Evolutionary conservation across 2,329 filamentous ascomycete species (phyloP).

Genomic region (Fusarium dimerum): DNA sequence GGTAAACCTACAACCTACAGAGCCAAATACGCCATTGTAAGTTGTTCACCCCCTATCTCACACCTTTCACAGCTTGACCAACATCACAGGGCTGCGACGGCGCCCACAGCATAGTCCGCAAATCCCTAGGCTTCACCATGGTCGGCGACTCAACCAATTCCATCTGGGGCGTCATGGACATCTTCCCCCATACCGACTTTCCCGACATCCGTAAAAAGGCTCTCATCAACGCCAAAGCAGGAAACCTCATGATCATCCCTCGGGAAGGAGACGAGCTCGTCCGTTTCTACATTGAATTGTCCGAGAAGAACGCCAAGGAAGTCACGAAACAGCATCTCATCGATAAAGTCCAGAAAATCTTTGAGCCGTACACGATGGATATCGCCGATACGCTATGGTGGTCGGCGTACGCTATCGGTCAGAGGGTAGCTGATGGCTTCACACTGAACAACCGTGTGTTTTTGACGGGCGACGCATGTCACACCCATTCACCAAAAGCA

Average conservation of each 20-base stretch:
- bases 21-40: constrained; percentile 22
- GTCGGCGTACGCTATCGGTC: constrained; percentile 64
- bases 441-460: constrained; percentile 61
- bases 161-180: constrained; percentile 41
- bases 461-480: constrained; percentile 65
- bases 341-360: constrained; percentile 48
- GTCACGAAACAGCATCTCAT: constrained; percentile 39
- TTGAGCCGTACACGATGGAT: constrained; percentile 51
- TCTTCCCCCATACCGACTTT: constrained; percentile 52
- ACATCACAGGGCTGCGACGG: constrained; percentile 11
- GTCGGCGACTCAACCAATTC: constrained; percentile 56
- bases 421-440: constrained; percentile 60
- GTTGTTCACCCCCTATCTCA: not conserved
- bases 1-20: constrained; percentile 1
- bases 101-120: constrained; percentile 47
- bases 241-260: constrained; percentile 63
- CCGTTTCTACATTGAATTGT: constrained; percentile 58
- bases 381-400: constrained; percentile 61
- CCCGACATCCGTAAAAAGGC: constrained; percentile 62
- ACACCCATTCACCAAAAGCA: constrained; percentile 58
- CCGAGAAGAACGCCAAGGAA: constrained; percentile 48
- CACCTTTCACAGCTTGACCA: not conserved
- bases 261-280: constrained; percentile 56
- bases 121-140: constrained; percentile 56
- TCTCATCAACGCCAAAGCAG: constrained; percentile 54